Conservation (phyloP, 768 basidiomycete species). For the Leccinum longicurvipes region DNA sequence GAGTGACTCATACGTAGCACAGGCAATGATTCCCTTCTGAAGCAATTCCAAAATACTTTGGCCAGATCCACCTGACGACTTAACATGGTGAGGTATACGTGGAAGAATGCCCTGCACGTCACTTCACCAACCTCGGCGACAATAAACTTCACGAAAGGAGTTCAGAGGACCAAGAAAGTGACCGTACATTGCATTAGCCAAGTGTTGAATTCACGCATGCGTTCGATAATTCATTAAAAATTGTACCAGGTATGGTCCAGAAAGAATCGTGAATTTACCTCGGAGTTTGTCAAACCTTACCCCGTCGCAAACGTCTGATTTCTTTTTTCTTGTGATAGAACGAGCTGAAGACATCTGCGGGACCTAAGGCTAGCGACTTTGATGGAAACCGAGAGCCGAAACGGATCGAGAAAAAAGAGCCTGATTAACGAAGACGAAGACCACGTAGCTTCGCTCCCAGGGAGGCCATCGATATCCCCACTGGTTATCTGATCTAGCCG, state of each 20-base stretch:
- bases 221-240: no score
- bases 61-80: slow-evolving; percentile 9
- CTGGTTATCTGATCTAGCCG: not conserved
- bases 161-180: slow-evolving; percentile 22
- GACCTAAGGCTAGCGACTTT: not conserved
- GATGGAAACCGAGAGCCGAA: slow-evolving; percentile 14
- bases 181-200: slow-evolving; percentile 16
- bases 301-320: not conserved
- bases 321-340: slow-evolving; percentile 1
- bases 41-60: slow-evolving; percentile 2
- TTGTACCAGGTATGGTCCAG: not conserved
- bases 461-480: slow-evolving; percentile 20
- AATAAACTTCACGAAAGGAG: slow-evolving; percentile 17
- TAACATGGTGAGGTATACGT: not conserved
- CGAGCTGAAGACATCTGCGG: slow-evolving; percentile 17
- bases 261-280: slow-evolving; percentile 1
- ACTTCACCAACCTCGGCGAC: not conserved
- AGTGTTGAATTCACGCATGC: not conserved
- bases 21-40: slow-evolving; percentile 20
- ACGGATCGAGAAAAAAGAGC: slow-evolving; percentile 12
- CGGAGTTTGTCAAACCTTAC: no score
- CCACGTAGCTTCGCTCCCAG: not conserved
- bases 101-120: no score
- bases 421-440: not conserved
- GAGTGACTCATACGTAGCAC: not conserved